These are phyloP conservation scores for Sechiopsis laciniata DNA, from an alignment of 306 rosid genomes.

Conservation along the genomic window DNA sequence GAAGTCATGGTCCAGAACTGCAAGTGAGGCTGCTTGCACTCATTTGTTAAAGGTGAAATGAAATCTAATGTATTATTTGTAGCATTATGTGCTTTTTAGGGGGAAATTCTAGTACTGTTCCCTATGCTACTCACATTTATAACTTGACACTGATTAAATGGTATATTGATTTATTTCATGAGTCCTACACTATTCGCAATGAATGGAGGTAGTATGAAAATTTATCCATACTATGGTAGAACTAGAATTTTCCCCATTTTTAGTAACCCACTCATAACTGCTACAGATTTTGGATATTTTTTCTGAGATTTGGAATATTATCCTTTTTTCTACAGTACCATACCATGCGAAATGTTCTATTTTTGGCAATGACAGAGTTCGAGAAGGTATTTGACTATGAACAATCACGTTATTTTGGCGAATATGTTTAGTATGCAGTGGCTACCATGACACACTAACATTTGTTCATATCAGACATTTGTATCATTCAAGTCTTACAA, in stretches of 20 bases:
- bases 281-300: neutral
- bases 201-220: too few relatives aligned
- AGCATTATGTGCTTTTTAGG: neutral
- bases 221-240: too few relatives aligned
- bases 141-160: too few relatives aligned
- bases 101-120: too few relatives aligned
- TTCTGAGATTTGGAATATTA: neutral
- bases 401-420: neutral
- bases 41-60: slow-evolving; percentile 71
- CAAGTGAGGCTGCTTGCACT: slow-evolving; percentile 73
- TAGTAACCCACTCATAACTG: neutral
- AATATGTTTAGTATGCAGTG: neutral
- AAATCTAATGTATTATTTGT: slow-evolving; percentile 20
- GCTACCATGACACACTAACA: neutral
- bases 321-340: slow-evolving; percentile 56
- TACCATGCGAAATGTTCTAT: slow-evolving; percentile 66
- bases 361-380: slow-evolving; percentile 76
- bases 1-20: slow-evolving; percentile 69
- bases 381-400: slow-evolving; percentile 40
- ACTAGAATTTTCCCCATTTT: neutral
- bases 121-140: too few relatives aligned
- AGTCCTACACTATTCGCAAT: too few relatives aligned
- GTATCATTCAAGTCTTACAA: neutral
- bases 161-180: too few relatives aligned
- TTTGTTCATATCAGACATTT: neutral